phyloP scores from a whole-genome alignment of 345 rosid species.

The Lepidium didymum region DNA sequence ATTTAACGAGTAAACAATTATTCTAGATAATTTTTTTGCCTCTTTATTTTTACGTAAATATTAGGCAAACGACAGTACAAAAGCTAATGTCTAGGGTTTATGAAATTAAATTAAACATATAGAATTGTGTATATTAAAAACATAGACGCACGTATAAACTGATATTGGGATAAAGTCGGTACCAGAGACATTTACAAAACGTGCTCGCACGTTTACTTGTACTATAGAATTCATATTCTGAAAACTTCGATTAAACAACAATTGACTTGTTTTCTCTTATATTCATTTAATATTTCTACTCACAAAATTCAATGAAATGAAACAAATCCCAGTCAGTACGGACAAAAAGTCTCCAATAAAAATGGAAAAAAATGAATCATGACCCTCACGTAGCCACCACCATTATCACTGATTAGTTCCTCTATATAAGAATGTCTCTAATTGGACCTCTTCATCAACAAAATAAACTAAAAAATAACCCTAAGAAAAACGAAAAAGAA shows the following conservation, averaged over 20 bases:
- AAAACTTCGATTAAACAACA: constrained; percentile 13
- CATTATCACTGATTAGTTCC: background rate
- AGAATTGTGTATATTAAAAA: background rate
- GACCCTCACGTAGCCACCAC: constrained; percentile 31
- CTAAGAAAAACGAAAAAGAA: background rate
- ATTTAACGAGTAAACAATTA: too few species aligned
- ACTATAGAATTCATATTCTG: background rate
- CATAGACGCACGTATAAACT: constrained; percentile 21
- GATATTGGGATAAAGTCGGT: constrained; percentile 18
- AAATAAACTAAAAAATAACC: background rate
- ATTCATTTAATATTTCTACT: background rate
- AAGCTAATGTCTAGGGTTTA: background rate
- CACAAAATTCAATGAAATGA: background rate
- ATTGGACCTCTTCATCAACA: constrained; percentile 13
- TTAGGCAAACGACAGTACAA: background rate
- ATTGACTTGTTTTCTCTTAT: constrained; percentile 12
- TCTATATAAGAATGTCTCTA: constrained; percentile 21
- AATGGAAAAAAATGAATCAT: background rate
- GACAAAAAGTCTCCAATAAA: constrained; percentile 21
- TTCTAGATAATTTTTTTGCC: background rate
- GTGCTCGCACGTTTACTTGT: constrained; percentile 26
- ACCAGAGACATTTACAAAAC: constrained; percentile 7
- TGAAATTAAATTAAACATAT: background rate
- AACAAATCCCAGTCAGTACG: constrained; percentile 19
- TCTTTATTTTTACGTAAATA: background rate